Percentiles rank a stretch among this genome's conserved stretches.
These are phyloP conservation scores for Dionaea muscipula DNA, from an alignment of 179 eudicot species.

Conservation along the genomic window DNA sequence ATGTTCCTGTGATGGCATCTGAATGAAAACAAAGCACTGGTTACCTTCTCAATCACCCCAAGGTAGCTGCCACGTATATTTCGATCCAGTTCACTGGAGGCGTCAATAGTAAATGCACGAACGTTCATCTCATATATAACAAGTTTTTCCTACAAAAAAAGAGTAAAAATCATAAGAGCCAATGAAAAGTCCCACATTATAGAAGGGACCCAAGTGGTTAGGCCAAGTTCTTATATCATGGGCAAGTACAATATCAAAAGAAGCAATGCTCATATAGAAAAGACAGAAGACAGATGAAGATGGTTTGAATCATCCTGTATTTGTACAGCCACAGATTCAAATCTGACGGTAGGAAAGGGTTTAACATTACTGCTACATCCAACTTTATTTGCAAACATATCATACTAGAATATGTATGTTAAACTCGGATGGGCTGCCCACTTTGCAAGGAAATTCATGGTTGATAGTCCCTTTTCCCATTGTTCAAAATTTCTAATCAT, in stretches of 20 bases:
- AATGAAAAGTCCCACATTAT: too few relatives aligned
- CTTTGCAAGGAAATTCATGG: neutral
- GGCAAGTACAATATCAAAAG: too few relatives aligned
- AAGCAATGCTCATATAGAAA: neutral
- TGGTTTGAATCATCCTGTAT: neutral
- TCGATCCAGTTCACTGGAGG: constrained; percentile 71
- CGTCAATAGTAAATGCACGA: constrained; percentile 85
- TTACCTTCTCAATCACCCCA: constrained; percentile 94
- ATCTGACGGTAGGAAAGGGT: neutral
- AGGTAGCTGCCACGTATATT: constrained; percentile 81
- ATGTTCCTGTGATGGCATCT: too few relatives aligned
- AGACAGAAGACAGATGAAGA: neutral
- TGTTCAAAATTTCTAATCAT: neutral
- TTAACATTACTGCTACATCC: neutral
- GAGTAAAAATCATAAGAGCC: too few relatives aligned
- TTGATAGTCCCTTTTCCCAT: too few relatives aligned
- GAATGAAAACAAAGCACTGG: too few relatives aligned
- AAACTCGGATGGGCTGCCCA: neutral
- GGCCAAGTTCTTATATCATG: too few relatives aligned
- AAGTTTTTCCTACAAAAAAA: constrained; percentile 69
- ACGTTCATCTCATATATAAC: constrained; percentile 97
- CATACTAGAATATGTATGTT: neutral
- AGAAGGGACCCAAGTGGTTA: too few relatives aligned
- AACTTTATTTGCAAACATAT: neutral
- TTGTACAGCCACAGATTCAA: neutral